These are phyloP conservation scores for Chloranthus sessilifolius DNA, from an alignment of 164 flowering plant genomes.

Conservation along the genomic window DNA sequence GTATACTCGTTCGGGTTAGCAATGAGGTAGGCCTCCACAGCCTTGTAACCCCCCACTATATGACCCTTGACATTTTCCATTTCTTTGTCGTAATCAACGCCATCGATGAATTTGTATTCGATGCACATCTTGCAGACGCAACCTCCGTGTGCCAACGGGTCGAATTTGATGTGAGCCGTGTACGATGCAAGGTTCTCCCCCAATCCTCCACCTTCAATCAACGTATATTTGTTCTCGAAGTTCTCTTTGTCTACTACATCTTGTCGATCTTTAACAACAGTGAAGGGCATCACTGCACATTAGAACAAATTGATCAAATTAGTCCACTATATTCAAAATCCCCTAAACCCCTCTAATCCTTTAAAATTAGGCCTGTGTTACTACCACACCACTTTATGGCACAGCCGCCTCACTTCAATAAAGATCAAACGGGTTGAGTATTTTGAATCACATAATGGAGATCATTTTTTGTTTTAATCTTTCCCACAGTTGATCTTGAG, in stretches of 20 bases:
- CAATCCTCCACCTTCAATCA: not conserved
- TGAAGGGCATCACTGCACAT: too few species aligned
- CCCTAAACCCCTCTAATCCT: too few species aligned
- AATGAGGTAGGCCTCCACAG: not conserved
- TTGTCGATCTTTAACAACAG: constrained; percentile 1
- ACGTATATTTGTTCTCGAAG: not conserved
- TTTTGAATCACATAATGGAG: too few species aligned
- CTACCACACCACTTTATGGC: too few species aligned
- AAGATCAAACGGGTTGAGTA: too few species aligned
- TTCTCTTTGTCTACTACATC: constrained; percentile 4
- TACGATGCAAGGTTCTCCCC: not conserved
- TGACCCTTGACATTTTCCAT: not conserved
- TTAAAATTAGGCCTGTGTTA: too few species aligned
- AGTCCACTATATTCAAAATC: too few species aligned
- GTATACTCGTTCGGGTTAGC: not conserved
- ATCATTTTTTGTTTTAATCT: too few species aligned
- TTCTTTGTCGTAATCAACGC: not conserved
- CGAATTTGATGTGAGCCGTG: not conserved
- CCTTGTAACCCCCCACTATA: not conserved
- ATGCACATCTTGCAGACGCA: not conserved
- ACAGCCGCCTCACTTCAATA: too few species aligned
- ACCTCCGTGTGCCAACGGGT: not conserved
- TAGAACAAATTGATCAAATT: too few species aligned
- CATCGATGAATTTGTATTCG: not conserved
- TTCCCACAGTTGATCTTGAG: too few species aligned